phyloP scores from a whole-genome alignment of 371 early-diverging fungal species.

The Mortierella sp. region DNA sequence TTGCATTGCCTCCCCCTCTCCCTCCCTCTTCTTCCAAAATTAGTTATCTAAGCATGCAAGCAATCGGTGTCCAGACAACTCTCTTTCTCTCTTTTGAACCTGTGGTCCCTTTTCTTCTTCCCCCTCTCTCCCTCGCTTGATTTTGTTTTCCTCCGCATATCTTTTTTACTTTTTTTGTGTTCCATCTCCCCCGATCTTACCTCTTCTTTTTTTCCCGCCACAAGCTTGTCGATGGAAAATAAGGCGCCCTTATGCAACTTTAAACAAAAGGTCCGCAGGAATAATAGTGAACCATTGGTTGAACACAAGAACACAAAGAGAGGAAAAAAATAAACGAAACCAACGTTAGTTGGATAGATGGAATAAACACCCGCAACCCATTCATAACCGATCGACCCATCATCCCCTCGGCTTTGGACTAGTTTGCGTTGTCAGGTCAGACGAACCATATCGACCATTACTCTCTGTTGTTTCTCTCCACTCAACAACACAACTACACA shows the following conservation, averaged over 20 bases:
- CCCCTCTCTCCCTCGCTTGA: background rate
- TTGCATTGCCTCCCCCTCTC: background rate
- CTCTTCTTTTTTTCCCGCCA: conserved; percentile 35
- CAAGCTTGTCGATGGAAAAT: background rate
- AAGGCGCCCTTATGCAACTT: background rate
- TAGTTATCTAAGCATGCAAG: conserved; percentile 6
- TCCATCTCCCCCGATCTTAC: conserved; percentile 9
- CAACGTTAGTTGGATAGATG: background rate
- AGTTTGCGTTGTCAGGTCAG: too few relatives aligned
- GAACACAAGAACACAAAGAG: background rate
- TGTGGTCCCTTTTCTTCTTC: background rate
- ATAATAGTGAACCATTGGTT: background rate
- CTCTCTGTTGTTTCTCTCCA: too few relatives aligned
- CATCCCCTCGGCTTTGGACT: too few relatives aligned
- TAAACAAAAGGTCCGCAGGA: background rate
- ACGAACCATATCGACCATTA: too few relatives aligned
- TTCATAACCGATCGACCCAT: background rate
- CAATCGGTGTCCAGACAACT: background rate
- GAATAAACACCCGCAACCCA: background rate
- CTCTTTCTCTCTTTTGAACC: background rate
- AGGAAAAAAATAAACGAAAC: background rate
- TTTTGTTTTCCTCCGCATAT: background rate
- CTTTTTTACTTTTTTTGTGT: background rate
- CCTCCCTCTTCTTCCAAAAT: background rate
- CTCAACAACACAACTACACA: too few relatives aligned